phyloP scores from a whole-genome alignment of 148 eudicot species.

The Silene uniflora region DNA sequence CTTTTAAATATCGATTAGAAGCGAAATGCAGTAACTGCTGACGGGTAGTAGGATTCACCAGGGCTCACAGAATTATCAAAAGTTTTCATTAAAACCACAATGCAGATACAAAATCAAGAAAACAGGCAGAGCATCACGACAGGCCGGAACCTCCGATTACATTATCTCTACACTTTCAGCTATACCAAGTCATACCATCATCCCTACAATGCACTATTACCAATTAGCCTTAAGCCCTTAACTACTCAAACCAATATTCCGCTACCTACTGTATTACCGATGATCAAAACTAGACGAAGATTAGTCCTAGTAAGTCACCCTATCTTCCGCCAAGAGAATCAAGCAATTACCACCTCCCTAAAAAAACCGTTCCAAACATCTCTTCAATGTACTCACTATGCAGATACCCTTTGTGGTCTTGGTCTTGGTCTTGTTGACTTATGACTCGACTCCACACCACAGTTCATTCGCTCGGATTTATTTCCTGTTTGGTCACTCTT shows the following conservation, averaged over 20 bases:
- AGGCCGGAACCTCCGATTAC: not conserved
- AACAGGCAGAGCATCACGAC: not conserved
- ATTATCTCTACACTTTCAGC: constrained; percentile 12
- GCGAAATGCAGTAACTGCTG: too few species aligned
- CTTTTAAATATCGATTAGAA: too few species aligned
- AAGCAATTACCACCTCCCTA: constrained; percentile 2
- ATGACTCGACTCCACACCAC: constrained; percentile 41
- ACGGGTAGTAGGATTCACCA: too few species aligned
- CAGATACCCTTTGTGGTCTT: constrained; percentile 40
- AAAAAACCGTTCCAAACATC: constrained; percentile 14
- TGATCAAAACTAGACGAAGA: constrained; percentile 5
- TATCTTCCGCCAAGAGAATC: constrained; percentile 15
- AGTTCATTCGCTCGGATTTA: constrained; percentile 39
- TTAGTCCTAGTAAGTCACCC: not conserved
- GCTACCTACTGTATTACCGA: constrained; percentile 7
- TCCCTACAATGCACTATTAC: constrained; percentile 19
- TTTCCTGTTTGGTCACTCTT: constrained; percentile 33
- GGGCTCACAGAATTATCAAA: too few species aligned
- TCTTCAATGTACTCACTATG: constrained; percentile 28
- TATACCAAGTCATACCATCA: constrained; percentile 7
- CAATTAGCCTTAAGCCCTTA: constrained; percentile 3
- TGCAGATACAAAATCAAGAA: not conserved
- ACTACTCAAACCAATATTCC: not conserved
- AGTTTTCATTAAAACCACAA: not conserved
- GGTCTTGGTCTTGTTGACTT: constrained; percentile 32